phyloP scores from a whole-genome alignment of 2,329 filamentous ascomycete species.

The Dothideomycetes sp. region DNA sequence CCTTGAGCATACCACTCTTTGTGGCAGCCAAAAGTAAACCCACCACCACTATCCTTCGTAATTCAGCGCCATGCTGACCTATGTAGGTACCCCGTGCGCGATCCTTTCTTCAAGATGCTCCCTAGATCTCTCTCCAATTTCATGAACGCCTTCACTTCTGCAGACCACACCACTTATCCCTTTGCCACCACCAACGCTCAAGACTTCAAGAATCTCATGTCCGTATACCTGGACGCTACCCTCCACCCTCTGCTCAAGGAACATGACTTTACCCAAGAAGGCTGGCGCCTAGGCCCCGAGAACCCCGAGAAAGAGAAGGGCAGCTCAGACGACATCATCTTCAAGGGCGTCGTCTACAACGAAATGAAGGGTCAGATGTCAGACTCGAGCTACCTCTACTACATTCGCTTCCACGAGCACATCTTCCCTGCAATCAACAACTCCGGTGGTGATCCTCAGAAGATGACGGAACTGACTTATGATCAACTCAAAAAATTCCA shows the following conservation, averaged over 20 bases:
- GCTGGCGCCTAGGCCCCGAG: conserved; percentile 90
- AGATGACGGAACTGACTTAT: conserved; percentile 91
- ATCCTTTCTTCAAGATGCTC: conserved; percentile 99
- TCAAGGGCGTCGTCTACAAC: conserved; percentile 98
- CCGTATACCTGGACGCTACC: conserved; percentile 92
- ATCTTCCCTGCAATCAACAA: conserved; percentile 93
- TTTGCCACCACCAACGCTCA: conserved; percentile 94
- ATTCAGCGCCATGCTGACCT: conserved; percentile 7
- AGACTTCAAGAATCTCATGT: conserved; percentile 92
- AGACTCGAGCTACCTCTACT: conserved; percentile 90
- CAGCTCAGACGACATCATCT: conserved; percentile 60
- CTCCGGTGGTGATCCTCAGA: conserved; percentile 89
- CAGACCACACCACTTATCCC: conserved; percentile 93
- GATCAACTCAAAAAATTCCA: conserved; percentile 83
- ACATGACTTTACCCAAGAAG: conserved; percentile 90
- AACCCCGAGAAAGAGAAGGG: conserved; percentile 50
- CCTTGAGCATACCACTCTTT: conserved; percentile 92
- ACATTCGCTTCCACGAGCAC: conserved; percentile 88
- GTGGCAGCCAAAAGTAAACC: conserved; percentile 76
- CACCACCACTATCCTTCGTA: not conserved
- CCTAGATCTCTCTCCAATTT: conserved; percentile 97
- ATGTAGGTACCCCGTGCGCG: conserved; percentile 80
- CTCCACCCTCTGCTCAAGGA: conserved; percentile 80
- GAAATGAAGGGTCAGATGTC: conserved; percentile 99
- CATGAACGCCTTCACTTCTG: conserved; percentile 97